phyloP scores from a whole-genome alignment of 139 green algal genomes.

The Coccomyxa sp. region DNA sequence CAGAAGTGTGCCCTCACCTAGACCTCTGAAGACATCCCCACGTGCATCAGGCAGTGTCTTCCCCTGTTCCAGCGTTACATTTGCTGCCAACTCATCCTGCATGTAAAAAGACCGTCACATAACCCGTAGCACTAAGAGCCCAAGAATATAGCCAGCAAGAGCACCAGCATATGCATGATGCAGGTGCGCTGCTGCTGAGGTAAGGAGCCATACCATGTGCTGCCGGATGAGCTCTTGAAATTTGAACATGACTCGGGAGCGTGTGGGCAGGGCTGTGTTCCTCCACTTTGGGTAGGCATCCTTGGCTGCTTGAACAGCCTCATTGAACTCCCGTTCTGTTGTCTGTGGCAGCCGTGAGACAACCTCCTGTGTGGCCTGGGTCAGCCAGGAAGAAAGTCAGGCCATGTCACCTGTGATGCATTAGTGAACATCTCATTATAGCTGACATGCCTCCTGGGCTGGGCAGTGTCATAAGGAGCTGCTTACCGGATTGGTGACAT shows the following conservation, averaged over 20 bases:
- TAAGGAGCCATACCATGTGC: slow-evolving; percentile 71
- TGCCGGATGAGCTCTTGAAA: slow-evolving; percentile 83
- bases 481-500: slow-evolving; percentile 77
- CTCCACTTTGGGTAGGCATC: slow-evolving; percentile 82
- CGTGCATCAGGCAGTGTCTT: slow-evolving; percentile 92
- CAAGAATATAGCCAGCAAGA: too few relatives aligned
- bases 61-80: slow-evolving; percentile 88
- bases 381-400: not conserved
- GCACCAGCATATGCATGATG: not conserved
- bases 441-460: too few relatives aligned
- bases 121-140: too few relatives aligned
- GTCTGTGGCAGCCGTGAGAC: slow-evolving; percentile 71
- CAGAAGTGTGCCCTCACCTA: slow-evolving; percentile 44
- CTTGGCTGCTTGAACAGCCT: slow-evolving; percentile 74
- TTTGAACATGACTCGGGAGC: slow-evolving; percentile 88
- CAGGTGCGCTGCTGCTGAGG: not conserved
- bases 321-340: slow-evolving; percentile 81
- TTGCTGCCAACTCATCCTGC: slow-evolving; percentile 81
- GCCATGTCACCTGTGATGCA: too few relatives aligned
- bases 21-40: slow-evolving; percentile 91
- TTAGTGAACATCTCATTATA: not conserved
- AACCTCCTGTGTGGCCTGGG: slow-evolving; percentile 81
- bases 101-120: not conserved
- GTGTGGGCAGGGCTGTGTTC: slow-evolving; percentile 64
- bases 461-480: not conserved